Evolutionary conservation across 805 yeast species (phyloP).

Genomic region (Cyberlindnera maritima): DNA sequence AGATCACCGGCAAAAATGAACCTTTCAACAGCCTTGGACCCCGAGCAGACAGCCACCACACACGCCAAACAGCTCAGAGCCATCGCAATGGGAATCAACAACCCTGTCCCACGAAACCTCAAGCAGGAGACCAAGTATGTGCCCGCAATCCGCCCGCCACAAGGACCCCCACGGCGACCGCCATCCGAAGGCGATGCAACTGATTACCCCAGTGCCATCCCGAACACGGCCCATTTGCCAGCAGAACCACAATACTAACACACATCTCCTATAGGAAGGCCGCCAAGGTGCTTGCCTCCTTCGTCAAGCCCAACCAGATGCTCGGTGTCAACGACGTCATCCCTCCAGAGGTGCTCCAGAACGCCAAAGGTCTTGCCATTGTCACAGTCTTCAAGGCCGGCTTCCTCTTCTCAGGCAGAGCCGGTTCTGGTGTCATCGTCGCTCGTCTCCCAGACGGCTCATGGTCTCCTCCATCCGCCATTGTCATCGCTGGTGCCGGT

Average conservation of each 20-base stretch:
- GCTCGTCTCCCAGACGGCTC: conserved; percentile 92
- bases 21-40: background rate
- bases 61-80: too few species aligned
- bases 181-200: background rate
- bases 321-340: conserved; percentile 86
- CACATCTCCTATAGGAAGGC: conserved; percentile 61
- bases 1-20: background rate
- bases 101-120: conserved; percentile 31
- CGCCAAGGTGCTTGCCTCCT: conserved; percentile 85
- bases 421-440: conserved; percentile 94
- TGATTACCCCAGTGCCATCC: background rate
- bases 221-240: background rate
- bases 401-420: conserved; percentile 92
- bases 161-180: background rate
- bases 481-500: conserved; percentile 96
- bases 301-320: conserved; percentile 91
- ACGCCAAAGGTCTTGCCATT: conserved; percentile 90
- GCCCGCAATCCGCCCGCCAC: background rate
- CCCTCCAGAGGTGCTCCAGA: conserved; percentile 81
- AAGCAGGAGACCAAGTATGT: conserved; percentile 83
- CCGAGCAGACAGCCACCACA: background rate
- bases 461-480: conserved; percentile 98
- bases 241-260: conserved; percentile 15
- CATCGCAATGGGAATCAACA: too few species aligned
- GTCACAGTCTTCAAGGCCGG: conserved; percentile 97